A percentile compares a stretch with the other conserved stretches of the same genome.
Evolutionary conservation across 2,329 filamentous ascomycete genomes (phyloP).

Genomic region (Scolecobasidium constrictum): DNA sequence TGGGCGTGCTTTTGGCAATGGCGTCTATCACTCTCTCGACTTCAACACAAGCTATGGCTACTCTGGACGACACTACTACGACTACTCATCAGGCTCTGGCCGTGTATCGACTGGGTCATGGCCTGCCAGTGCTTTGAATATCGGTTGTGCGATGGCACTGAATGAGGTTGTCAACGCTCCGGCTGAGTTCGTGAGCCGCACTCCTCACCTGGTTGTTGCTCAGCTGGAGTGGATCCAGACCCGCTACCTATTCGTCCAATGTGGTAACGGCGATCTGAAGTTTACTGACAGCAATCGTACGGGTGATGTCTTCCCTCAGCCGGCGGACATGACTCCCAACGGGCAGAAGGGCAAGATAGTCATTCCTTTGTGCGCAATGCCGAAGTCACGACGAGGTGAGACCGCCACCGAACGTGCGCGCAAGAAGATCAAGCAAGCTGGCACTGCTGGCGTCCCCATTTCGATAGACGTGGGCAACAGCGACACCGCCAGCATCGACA

Average conservation of each 20-base stretch:
- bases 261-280: slow-evolving; percentile 9
- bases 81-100: neutral
- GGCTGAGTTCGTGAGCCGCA: slow-evolving; percentile 41
- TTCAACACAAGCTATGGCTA: slow-evolving; percentile 49
- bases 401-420: slow-evolving; percentile 19
- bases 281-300: neutral
- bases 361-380: slow-evolving; percentile 43
- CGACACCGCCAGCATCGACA: slow-evolving; percentile 25
- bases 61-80: slow-evolving; percentile 12
- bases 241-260: slow-evolving; percentile 63
- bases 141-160: slow-evolving; percentile 54
- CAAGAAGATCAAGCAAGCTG: slow-evolving; percentile 16
- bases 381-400: slow-evolving; percentile 30
- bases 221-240: slow-evolving; percentile 83
- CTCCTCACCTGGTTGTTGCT: slow-evolving; percentile 60
- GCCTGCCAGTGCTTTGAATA: slow-evolving; percentile 55
- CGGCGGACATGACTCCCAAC: slow-evolving; percentile 27
- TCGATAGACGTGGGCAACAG: slow-evolving; percentile 24
- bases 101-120: slow-evolving; percentile 34
- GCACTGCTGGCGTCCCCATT: slow-evolving; percentile 24
- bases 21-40: slow-evolving; percentile 65
- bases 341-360: slow-evolving; percentile 31
- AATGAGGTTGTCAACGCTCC: slow-evolving; percentile 79
- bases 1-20: slow-evolving; percentile 65
- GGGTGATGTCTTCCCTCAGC: slow-evolving; percentile 22